Conservation (phyloP, 768 basidiomycete species). For the Vararia minispora region DNA sequence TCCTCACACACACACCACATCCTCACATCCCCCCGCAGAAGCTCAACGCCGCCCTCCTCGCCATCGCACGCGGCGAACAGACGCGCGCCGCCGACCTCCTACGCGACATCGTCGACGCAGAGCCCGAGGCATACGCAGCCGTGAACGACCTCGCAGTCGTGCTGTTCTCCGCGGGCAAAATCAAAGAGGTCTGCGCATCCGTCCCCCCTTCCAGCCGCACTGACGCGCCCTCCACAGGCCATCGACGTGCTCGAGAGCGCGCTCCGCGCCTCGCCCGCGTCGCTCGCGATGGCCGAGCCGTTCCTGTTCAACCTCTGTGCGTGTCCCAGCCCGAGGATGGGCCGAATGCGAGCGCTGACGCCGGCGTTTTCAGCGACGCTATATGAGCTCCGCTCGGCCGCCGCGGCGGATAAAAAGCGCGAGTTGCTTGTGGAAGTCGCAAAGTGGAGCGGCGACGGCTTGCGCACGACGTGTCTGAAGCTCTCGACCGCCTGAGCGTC, state of each 20-base stretch:
- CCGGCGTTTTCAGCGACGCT: conserved; percentile 41
- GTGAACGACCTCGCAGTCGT: conserved; percentile 71
- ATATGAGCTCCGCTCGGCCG: conserved; percentile 69
- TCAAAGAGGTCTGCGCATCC: conserved; percentile 46
- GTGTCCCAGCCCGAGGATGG: conserved; percentile 16
- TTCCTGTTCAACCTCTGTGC: conserved; percentile 78
- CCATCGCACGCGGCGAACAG: conserved; percentile 68
- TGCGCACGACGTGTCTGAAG: conserved; percentile 68
- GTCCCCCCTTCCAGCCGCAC: neutral
- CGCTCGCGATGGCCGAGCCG: conserved; percentile 67
- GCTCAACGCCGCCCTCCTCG: conserved; percentile 59
- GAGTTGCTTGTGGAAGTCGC: conserved; percentile 65
- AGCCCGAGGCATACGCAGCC: conserved; percentile 53
- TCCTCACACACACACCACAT: too few relatives aligned
- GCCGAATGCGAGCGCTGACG: neutral
- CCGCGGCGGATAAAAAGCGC: conserved; percentile 66
- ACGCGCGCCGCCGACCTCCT: conserved; percentile 35
- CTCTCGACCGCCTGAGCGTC: conserved; percentile 36
- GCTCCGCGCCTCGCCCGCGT: conserved; percentile 52
- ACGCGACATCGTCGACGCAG: conserved; percentile 31
- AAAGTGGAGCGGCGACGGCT: conserved; percentile 80
- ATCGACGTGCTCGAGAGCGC: conserved; percentile 60
- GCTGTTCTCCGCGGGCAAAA: conserved; percentile 54
- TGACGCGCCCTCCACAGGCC: conserved; percentile 29
- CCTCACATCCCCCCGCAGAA: too few relatives aligned